Percentiles rank a stretch among this genome's conserved stretches.
These are phyloP conservation scores for Leccinum imitatum DNA, from an alignment of 768 basidiomycete species.

Conservation along the genomic window DNA sequence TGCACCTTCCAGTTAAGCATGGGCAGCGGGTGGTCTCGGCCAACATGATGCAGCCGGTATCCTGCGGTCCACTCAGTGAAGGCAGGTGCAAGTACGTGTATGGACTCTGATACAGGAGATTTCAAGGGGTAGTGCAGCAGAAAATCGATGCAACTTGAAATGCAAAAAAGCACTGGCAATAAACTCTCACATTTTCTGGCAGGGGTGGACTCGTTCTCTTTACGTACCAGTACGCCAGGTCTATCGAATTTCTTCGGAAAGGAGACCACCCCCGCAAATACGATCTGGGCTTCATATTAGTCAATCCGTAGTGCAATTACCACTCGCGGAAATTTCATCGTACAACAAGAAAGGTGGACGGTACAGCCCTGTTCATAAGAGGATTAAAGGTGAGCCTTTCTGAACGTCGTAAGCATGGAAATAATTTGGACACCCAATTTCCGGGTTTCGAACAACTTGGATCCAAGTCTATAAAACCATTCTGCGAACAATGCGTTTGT, in stretches of 20 bases:
- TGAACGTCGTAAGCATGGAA: conserved; percentile 8
- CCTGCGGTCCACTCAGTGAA: conserved; percentile 2
- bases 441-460: conserved; percentile 24
- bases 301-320: conserved; percentile 28
- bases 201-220: conserved; percentile 14
- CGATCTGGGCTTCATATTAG: conserved; percentile 29
- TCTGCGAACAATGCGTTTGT: conserved; percentile 8
- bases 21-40: conserved; percentile 10
- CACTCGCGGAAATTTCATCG: conserved; percentile 28
- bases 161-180: conserved; percentile 11
- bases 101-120: conserved; percentile 1
- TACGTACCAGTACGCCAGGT: conserved; percentile 26
- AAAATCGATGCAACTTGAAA: conserved; percentile 19
- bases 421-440: conserved; percentile 24
- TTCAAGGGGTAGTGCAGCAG: neutral
- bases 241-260: conserved; percentile 20
- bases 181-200: conserved; percentile 27
- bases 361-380: conserved; percentile 12
- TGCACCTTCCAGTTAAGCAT: conserved; percentile 14
- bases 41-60: conserved; percentile 6
- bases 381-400: conserved; percentile 4
- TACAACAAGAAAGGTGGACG: conserved; percentile 28
- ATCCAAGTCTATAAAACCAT: conserved; percentile 13
- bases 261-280: conserved; percentile 21
- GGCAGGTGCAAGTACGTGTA: conserved; percentile 2